Evolutionary conservation across 176 grass and related monocot species (phyloP), one percentile per base, ranked within the genome.

Genomic region (Bromus sterilis): DNA sequence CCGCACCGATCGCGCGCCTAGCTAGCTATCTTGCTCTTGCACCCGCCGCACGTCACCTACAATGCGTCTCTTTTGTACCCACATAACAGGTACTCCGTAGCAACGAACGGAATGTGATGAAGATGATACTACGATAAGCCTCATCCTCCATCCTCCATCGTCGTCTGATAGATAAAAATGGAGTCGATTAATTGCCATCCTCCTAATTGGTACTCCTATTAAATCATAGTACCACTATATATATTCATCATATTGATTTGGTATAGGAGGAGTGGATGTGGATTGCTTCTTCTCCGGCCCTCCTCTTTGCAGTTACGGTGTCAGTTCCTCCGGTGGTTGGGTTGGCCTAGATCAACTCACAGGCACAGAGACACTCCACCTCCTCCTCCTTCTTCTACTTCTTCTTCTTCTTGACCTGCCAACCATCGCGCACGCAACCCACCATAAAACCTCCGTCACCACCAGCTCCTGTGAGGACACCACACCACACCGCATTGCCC

Each of bases 321-420:
- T 51, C 56, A 63, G 39, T 25, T 41, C 41, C 59, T 64, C 70
- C 56, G 33, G 31, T 18, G 29, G 74, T 83, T n/a, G n/a, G 86
- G 88, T 77, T 90, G 79, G 79, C 74, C 35, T 83, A 31, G 70
- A 66, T 71, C 72, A 83, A 29, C 49, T 78, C 58, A 48, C 59
- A 39, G n/a, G n/a, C 18, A 67, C 81, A 60, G n/a, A n/a, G n/a
- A n/a, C n/a, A n/a, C n/a, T n/a, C n/a, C n/a, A n/a, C n/a, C 74
- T 79, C 79, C 40, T 64, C 60, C 34, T 33, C 15, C 28, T 62
- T n/a, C n/a, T n/a, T n/a, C n/a, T n/a, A n/a, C n/a, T n/a, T n/a
- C n/a, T 29, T 53, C 60, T 14, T 37, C 78, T 75, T 26, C 79
- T 49, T 26, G 80, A 87, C 74, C 69, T 31, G 21, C 80, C 80